phyloP scores from a whole-genome alignment of 2,329 filamentous ascomycete genomes.

The Hypoxylon sp. region DNA sequence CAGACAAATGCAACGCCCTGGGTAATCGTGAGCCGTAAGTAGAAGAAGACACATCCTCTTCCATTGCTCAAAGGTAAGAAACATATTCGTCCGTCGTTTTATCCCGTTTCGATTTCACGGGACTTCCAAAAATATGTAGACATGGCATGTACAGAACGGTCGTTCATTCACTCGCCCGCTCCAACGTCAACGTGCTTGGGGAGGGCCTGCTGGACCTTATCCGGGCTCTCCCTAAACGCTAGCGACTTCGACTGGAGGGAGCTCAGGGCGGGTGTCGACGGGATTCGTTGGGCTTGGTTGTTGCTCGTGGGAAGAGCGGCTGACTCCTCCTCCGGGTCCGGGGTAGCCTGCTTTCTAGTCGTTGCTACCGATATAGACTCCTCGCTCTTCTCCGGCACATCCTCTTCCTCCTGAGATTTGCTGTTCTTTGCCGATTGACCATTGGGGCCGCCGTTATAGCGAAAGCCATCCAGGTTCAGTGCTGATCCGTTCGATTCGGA shows the following conservation, averaged over 20 bases:
- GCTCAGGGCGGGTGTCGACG: slow-evolving; percentile 45
- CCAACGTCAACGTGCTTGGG: slow-evolving; percentile 47
- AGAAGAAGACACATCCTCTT: too few relatives aligned
- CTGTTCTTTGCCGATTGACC: slow-evolving; percentile 30
- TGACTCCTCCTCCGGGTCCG: slow-evolving; percentile 29
- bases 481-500: slow-evolving; percentile 49
- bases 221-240: slow-evolving; percentile 69
- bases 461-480: slow-evolving; percentile 45
- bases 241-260: slow-evolving; percentile 55
- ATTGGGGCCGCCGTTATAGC: slow-evolving; percentile 40
- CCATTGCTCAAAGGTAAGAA: too few relatives aligned
- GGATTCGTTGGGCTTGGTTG: slow-evolving; percentile 27
- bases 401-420: slow-evolving; percentile 20
- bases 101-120: too few relatives aligned
- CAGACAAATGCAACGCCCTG: too few relatives aligned
- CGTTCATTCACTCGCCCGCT: slow-evolving; percentile 43
- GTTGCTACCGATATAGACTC: slow-evolving; percentile 45
- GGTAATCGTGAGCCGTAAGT: too few relatives aligned
- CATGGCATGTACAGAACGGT: too few relatives aligned
- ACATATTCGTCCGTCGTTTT: too few relatives aligned
- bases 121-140: too few relatives aligned
- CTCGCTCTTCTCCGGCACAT: slow-evolving; percentile 40
- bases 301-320: too few relatives aligned
- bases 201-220: slow-evolving; percentile 56
- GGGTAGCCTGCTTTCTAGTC: slow-evolving; percentile 42